phyloP scores from a whole-genome alignment of 257 asterid genomes.

The Solanum clarkiae region DNA sequence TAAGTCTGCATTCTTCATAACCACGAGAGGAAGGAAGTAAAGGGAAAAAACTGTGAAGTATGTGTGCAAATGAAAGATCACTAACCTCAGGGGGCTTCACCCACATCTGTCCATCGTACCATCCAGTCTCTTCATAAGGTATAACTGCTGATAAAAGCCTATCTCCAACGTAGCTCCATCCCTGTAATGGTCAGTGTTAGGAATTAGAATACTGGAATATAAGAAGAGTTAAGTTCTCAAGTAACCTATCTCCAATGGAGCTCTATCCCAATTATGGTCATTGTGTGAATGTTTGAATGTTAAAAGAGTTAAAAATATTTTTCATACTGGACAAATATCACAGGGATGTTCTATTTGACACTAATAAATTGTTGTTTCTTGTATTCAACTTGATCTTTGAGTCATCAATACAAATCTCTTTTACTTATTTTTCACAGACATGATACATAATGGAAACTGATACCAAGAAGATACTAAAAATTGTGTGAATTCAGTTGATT shows the following conservation, averaged over 20 bases:
- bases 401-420: not conserved
- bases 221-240: not conserved
- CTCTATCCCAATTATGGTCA: not conserved
- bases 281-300: not conserved
- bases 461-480: not conserved
- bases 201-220: not conserved
- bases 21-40: not conserved
- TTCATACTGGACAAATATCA: not conserved
- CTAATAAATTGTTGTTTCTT: not conserved
- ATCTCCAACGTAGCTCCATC: constrained; percentile 91
- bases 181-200: constrained; percentile 16
- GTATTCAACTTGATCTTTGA: not conserved
- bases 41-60: not conserved
- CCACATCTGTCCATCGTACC: constrained; percentile 98
- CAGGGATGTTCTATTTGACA: not conserved
- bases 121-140: constrained; percentile 87
- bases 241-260: not conserved
- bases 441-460: not conserved
- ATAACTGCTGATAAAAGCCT: constrained; percentile 79
- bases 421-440: not conserved
- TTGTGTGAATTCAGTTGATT: not conserved
- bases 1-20: not conserved
- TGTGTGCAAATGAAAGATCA: not conserved
- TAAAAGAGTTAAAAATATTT: not conserved
- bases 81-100: constrained; percentile 92